Base-by-base conservation (phyloP, 31 red algal species). In the Odonthalia washingtoniensis region DNA sequence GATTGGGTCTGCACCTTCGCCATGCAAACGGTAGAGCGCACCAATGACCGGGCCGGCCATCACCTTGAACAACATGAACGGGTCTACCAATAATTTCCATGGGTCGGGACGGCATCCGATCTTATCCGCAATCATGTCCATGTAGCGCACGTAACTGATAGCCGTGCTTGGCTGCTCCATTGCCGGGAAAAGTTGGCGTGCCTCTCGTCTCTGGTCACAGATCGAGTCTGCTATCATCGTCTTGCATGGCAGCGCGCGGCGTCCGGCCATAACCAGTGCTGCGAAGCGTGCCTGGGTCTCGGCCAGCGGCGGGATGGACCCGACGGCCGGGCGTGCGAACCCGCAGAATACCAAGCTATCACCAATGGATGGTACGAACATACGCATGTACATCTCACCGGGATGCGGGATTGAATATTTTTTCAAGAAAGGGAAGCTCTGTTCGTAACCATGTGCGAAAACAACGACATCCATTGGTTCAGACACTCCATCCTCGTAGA, bases 21-120 rank as follows among this genome's bases (percentile, higher is more conserved):
- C 64, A 12, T 67, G 64, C 9, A 67, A 67, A 34, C 64, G 64
- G 9, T 67, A 67, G 31, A 67, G 31, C 4, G 64, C 64, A 34
- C 64, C 64, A 34, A 34, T 34, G 4, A 67, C 3, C 9, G 64
- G 64, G 31, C 64, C 64, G 9, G 64, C 36, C 64, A 67, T 5
- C 64, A 67, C 64, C 64, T 67, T 67, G 31, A 28, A 5, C 12
- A 67, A 67, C 31, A 67, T 28, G 31, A 34, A 34, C 64, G 64
- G 64, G 36, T 67, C 64, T 67, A 5, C 36, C 64, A 67, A 34
- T 67, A 67, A 67, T 12, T 67, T 67, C 64, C 64, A 67, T 3
- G 64, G 64, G 36, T 67, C 12, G 2, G 64, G 64, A 5, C 64
- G 31, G 36, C 64, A 67, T 67, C 9, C 9, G 31, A 12, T 34